Percentiles rank a stretch among this genome's conserved stretches.
phyloP scores from a whole-genome alignment of 192 early-diverging fungal genomes.

The Phycomyces nitens region DNA sequence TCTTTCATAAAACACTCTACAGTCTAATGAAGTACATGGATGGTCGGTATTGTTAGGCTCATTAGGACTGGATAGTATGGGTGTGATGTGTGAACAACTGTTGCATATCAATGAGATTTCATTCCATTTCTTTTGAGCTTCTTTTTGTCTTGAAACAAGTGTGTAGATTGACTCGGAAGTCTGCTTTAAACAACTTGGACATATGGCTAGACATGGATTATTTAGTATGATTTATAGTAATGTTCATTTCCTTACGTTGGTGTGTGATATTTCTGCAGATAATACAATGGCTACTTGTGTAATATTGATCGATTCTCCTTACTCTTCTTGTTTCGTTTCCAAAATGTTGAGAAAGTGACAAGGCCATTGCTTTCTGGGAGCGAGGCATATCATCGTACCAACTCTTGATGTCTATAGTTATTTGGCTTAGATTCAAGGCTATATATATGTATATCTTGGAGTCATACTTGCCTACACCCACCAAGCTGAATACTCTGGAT shows the following conservation, averaged over 20 bases:
- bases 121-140: conserved; percentile 37
- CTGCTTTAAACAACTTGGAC: conserved; percentile 8
- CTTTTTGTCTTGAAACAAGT: conserved; percentile 10
- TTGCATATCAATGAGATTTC: conserved; percentile 44
- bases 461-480: conserved; percentile 53
- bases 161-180: neutral
- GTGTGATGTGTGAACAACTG: conserved; percentile 44
- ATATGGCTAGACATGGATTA: conserved; percentile 10
- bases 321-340: conserved; percentile 7
- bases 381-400: conserved; percentile 79
- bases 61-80: neutral
- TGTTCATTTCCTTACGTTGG: conserved; percentile 29
- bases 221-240: neutral
- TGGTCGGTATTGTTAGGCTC: conserved; percentile 23
- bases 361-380: conserved; percentile 42
- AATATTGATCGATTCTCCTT: conserved; percentile 68
- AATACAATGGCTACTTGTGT: conserved; percentile 58
- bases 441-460: neutral
- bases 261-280: conserved; percentile 52
- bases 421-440: neutral
- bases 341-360: conserved; percentile 31
- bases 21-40: conserved; percentile 60
- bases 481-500: conserved; percentile 70
- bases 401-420: conserved; percentile 49
- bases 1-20: conserved; percentile 50